Base-by-base conservation (phyloP, 768 basidiomycete genomes). In the Fistulinella prunicolor region DNA sequence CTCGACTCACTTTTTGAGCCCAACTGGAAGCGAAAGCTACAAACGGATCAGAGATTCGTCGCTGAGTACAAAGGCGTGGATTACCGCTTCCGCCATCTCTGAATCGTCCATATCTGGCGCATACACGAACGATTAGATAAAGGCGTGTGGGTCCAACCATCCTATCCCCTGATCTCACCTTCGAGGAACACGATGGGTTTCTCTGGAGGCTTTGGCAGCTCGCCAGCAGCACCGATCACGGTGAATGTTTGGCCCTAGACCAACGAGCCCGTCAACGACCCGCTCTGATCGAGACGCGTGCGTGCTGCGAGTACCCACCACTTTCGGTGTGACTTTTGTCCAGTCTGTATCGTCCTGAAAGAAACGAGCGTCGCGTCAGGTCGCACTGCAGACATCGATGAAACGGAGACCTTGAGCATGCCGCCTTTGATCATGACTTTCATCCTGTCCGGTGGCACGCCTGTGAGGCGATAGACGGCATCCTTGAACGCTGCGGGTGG, bases 401-500 rank as follows among this genome's bases (percentile, higher is more conserved):
- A 29, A 23, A 26, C 23, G 19, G 17, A n/a, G 70, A 89, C 92
- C 81, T 94, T 95, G 59, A 96, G 79, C 46, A 92, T 76, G 30
- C 87, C 89, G 45, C 89, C 89, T 65, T 96, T 97, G 65, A 94
- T 78, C 88, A 96, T 94, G 55, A 98, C 86, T 71, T 98, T 99
- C 91, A 96, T 94, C 40, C 94, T 78, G 62, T 95, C 92, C 29
- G 81, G 68, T 3, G 90, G 93, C 3, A 98, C 86, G 8, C 92
- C 93, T 0, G 94, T 97, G 38, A 76, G 71, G 36, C 85, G 78
- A 60, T 88, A 89, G 28, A 98, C 75, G 5, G 81, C 74, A 52
- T 91, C 81, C 66, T 96, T 97, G 78, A 98, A 94, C 13, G 70
- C 79, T 14, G 72, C 60, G 3, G 85, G 80, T 2, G 88, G 79